Base-by-base conservation (phyloP, 495 filamentous ascomycete genomes). In the Tuber borchii region DNA sequence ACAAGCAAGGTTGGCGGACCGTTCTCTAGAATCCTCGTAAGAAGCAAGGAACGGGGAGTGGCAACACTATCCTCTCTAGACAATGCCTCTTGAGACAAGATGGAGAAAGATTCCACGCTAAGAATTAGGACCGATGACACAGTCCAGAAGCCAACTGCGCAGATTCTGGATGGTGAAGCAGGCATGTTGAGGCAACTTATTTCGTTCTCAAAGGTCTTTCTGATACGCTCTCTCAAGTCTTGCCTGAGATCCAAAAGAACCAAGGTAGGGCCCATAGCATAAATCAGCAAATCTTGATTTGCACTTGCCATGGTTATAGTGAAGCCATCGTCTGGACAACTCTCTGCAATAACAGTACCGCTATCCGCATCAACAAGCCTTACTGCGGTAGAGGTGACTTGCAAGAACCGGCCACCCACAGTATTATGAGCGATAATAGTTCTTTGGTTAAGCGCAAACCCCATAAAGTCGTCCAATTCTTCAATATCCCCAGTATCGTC, bases 141-240 rank as follows among this genome's bases (percentile, higher is more conserved):
- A 72, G 91, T 90, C 87, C 95, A 97, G 83, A 96, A 97, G 3
- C 93, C 95, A 44, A 92, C 88, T 48, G 96, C 90, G 74, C 90
- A 94, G 70, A 91, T 83, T 68, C 82, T 83, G 6, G 83, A 84
- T 34, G 85, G 83, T 4, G 83, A 79, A 22, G 73, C 34, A 6
- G 89, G 87, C 14, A 93, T 86, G 71, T 93, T 91, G 26, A 98
- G 84, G 79, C 95, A 97, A 4, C 95, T 91, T 17, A 98, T 87
- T 83, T 98, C 93, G 75, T 83, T 71, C 51, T 81, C 86, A 85
- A 72, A 93, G 87, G 42, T 88, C 83, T 82, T 91, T 89, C 77
- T 88, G 79, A 85, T 83, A 37, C 88, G 83, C 37, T 90, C 84
- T 37, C 85, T 83, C 2, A 94, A 83, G 48, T 89, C 86, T n/a